Conservation (phyloP, 2,329 filamentous ascomycete species). For the Venturia pyrina region DNA sequence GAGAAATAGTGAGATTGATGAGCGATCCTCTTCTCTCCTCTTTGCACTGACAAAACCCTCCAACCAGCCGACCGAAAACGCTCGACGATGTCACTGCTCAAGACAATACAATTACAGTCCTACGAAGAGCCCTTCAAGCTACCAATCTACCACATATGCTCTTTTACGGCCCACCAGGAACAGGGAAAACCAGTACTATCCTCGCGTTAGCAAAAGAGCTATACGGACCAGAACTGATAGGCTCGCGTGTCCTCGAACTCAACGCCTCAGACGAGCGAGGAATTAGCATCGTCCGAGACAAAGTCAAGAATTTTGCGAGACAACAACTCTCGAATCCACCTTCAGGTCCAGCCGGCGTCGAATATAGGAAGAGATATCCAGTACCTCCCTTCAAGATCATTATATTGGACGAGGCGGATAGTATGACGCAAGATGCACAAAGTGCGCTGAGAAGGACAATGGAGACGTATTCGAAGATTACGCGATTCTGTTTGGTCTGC, state of each 20-base stretch:
- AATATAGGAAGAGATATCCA: slow-evolving; percentile 60
- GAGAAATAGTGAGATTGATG: slow-evolving; percentile 75
- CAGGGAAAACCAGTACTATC: slow-evolving; percentile 95
- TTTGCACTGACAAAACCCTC: slow-evolving; percentile 7
- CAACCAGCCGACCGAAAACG: slow-evolving; percentile 72
- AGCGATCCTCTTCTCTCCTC: not conserved
- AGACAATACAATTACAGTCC: slow-evolving; percentile 90
- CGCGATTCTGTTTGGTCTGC: slow-evolving; percentile 92
- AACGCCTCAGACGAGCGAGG: slow-evolving; percentile 99
- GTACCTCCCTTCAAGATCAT: slow-evolving; percentile 99
- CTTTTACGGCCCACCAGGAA: slow-evolving; percentile 95
- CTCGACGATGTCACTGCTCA: slow-evolving; percentile 93
- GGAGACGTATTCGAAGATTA: slow-evolving; percentile 97
- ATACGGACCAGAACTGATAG: slow-evolving; percentile 89
- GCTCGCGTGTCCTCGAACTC: slow-evolving; percentile 90
- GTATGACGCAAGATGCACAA: slow-evolving; percentile 98
- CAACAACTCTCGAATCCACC: slow-evolving; percentile 85
- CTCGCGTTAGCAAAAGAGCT: slow-evolving; percentile 95
- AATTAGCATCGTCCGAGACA: slow-evolving; percentile 92
- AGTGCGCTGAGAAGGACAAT: slow-evolving; percentile 87
- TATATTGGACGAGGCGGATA: slow-evolving; percentile 94
- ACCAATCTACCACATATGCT: slow-evolving; percentile 99
- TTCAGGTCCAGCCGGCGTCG: slow-evolving; percentile 48
- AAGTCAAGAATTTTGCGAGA: slow-evolving; percentile 95
- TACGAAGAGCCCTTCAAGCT: slow-evolving; percentile 86